Conservation (phyloP, 805 yeast species). For the Pichia cephalocereana region DNA sequence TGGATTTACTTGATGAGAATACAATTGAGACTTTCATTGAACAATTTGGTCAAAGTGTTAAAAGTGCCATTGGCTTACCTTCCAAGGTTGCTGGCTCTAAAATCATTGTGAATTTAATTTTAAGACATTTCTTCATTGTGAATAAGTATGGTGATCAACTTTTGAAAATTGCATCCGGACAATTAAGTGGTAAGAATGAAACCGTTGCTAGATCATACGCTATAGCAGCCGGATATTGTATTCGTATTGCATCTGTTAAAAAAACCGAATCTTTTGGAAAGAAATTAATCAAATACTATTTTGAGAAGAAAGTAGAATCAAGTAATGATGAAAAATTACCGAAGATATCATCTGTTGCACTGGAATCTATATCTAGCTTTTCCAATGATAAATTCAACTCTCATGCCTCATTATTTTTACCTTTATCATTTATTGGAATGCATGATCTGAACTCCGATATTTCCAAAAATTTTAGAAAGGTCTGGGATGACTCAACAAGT, state of each 20-base stretch:
- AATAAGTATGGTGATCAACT: conserved; percentile 53
- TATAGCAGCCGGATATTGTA: conserved; percentile 67
- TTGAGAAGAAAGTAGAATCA: conserved; percentile 29
- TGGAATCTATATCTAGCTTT: conserved; percentile 58
- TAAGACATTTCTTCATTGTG: conserved; percentile 39
- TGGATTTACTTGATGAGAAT: conserved; percentile 47
- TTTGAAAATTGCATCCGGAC: conserved; percentile 46
- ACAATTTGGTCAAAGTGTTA: conserved; percentile 45
- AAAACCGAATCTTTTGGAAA: conserved; percentile 45
- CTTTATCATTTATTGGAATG: conserved; percentile 70
- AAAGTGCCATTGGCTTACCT: conserved; percentile 77
- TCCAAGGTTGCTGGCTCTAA: conserved; percentile 81
- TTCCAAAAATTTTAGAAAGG: conserved; percentile 41
- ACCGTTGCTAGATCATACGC: conserved; percentile 73
- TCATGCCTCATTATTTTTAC: conserved; percentile 58
- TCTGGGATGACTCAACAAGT: conserved; percentile 72
- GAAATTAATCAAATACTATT: conserved; percentile 45
- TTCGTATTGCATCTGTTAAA: conserved; percentile 49
- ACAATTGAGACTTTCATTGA: conserved; percentile 40
- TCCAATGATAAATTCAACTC: conserved; percentile 59
- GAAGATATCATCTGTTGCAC: conserved; percentile 48
- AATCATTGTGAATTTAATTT: conserved; percentile 55
- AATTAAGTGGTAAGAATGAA: conserved; percentile 60
- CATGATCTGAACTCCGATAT: conserved; percentile 49
- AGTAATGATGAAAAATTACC: conserved; percentile 32